phyloP scores from a whole-genome alignment of 2,329 filamentous ascomycete genomes.

The Ciborinia camelliae region DNA sequence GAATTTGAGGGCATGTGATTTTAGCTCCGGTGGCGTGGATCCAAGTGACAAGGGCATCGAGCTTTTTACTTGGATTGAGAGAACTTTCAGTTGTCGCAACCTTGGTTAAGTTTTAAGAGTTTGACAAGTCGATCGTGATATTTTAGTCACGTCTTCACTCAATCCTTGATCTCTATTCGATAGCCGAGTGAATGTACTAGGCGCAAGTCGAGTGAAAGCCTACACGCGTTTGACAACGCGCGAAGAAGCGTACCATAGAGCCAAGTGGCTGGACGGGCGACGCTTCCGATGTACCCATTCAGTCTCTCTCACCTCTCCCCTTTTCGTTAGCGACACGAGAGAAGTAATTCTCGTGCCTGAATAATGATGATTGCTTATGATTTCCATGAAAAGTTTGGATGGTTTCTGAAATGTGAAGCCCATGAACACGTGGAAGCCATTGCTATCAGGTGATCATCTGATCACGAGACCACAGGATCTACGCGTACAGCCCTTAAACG shows the following conservation, averaged over 20 bases:
- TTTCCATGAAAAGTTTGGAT: background rate
- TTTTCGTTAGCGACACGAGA: background rate
- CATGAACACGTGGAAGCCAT: background rate
- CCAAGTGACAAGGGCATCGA: background rate
- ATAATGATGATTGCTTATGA: background rate
- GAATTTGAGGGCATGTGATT: conserved; percentile 3
- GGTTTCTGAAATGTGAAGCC: background rate
- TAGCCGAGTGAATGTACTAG: background rate
- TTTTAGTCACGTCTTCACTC: background rate
- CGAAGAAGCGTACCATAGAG: background rate
- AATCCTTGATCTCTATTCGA: background rate
- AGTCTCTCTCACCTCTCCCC: background rate
- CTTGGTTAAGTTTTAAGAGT: background rate
- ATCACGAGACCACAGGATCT: background rate
- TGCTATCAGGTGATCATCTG: background rate
- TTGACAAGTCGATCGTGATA: background rate
- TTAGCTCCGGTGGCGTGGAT: background rate
- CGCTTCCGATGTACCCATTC: background rate
- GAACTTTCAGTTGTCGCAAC: background rate
- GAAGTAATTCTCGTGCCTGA: background rate
- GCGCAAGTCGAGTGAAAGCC: background rate
- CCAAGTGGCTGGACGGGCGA: background rate
- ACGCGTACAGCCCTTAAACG: background rate
- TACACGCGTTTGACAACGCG: background rate
- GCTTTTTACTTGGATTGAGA: background rate